Percentiles rank a stretch among this genome's conserved stretches.
Conservation (phyloP, 2,329 filamentous ascomycete species). For the Pseudomassariella vexata region DNA sequence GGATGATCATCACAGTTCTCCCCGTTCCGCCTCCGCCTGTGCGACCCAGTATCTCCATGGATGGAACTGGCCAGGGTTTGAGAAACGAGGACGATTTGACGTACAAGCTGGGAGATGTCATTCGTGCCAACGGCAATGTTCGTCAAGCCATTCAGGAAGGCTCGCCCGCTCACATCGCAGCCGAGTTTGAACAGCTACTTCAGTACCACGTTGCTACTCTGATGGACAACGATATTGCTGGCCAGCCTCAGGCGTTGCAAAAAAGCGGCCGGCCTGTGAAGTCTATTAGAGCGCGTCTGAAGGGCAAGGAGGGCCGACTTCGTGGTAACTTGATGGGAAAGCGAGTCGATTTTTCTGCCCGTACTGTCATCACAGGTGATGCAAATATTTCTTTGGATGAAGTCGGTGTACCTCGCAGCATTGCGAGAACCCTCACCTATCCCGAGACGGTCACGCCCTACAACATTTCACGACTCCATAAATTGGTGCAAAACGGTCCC, state of each 20-base stretch:
- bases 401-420: constrained; percentile 92
- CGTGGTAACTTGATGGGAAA: constrained; percentile 99
- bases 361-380: constrained; percentile 98
- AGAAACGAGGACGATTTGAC: constrained; percentile 98
- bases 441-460: constrained; percentile 96
- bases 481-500: constrained; percentile 86
- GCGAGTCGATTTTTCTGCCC: constrained; percentile 97
- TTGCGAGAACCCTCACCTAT: constrained; percentile 88
- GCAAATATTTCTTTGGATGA: constrained; percentile 95
- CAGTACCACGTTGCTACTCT: constrained; percentile 99
- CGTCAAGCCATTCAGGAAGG: constrained; percentile 86
- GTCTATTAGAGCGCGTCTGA: constrained; percentile 91
- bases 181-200: constrained; percentile 84
- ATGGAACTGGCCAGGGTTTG: constrained; percentile 85
- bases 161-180: constrained; percentile 82
- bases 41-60: constrained; percentile 93
- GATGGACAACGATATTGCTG: constrained; percentile 99
- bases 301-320: constrained; percentile 97
- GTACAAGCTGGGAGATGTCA: constrained; percentile 97
- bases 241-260: constrained; percentile 87
- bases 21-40: constrained; percentile 95
- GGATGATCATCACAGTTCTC: constrained; percentile 95
- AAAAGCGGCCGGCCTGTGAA: constrained; percentile 97
- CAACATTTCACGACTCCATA: constrained; percentile 90
- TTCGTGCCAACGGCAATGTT: constrained; percentile 94